Evolutionary conservation across 2,329 filamentous ascomycete species (phyloP).

Genomic region (Claviceps sp.): DNA sequence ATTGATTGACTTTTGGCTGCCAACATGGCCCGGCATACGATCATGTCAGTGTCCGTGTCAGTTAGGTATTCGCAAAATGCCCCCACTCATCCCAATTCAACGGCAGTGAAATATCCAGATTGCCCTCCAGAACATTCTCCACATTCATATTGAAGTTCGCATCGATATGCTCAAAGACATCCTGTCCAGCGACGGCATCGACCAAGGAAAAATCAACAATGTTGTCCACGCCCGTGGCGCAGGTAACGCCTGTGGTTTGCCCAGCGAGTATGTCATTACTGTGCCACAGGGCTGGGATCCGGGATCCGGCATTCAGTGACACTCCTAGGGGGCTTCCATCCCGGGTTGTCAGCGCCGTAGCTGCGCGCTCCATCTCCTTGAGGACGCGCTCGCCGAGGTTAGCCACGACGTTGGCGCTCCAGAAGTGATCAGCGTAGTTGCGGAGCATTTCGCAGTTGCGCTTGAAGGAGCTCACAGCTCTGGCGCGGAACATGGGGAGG

Average conservation of each 20-base stretch:
- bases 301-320: too few species aligned
- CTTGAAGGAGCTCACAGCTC: slow-evolving; percentile 41
- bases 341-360: slow-evolving; percentile 28
- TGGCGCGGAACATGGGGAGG: slow-evolving; percentile 42
- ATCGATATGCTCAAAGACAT: slow-evolving; percentile 41
- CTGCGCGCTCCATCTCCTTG: slow-evolving; percentile 41
- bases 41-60: not conserved
- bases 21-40: too few species aligned
- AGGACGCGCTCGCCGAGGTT: slow-evolving; percentile 41
- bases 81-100: slow-evolving; percentile 37
- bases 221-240: slow-evolving; percentile 18
- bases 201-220: slow-evolving; percentile 28
- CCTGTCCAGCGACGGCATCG: slow-evolving; percentile 33
- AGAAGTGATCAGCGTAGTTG: slow-evolving; percentile 42
- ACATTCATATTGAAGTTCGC: slow-evolving; percentile 40
- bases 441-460: slow-evolving; percentile 39
- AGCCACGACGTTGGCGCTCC: slow-evolving; percentile 40
- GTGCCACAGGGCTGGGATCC: slow-evolving; percentile 11
- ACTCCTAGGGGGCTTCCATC: slow-evolving; percentile 9
- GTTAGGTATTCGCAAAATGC: slow-evolving; percentile 14
- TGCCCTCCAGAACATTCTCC: slow-evolving; percentile 40
- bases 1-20: too few species aligned
- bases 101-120: slow-evolving; percentile 39
- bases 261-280: slow-evolving; percentile 9
- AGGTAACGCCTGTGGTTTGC: slow-evolving; percentile 15